These are phyloP conservation scores for Pseudomonodictys pantanalensis DNA, from an alignment of 495 filamentous ascomycete species.

Conservation along the genomic window DNA sequence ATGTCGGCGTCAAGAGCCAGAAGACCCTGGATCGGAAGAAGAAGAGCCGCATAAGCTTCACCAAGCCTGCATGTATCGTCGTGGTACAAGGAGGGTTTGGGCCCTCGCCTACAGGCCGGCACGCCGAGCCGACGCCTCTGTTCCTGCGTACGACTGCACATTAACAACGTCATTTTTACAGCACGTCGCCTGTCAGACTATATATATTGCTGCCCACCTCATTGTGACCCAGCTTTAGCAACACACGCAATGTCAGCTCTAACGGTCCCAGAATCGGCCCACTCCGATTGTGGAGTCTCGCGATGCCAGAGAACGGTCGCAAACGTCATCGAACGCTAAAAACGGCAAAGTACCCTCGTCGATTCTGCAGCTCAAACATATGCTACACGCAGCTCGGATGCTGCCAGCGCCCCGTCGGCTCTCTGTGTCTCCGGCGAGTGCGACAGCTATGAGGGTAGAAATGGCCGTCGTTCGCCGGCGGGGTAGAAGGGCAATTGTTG, in stretches of 20 bases:
- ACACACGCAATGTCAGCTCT: too few relatives aligned
- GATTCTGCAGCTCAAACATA: slow-evolving; percentile 30
- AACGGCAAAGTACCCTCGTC: slow-evolving; percentile 27
- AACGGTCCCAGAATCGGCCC: too few relatives aligned
- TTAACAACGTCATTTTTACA: neutral
- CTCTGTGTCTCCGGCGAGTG: slow-evolving; percentile 2
- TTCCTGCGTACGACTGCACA: neutral
- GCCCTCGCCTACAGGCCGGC: neutral
- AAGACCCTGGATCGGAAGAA: too few relatives aligned
- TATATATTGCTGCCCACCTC: neutral
- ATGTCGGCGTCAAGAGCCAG: too few relatives aligned
- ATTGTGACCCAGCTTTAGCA: too few relatives aligned
- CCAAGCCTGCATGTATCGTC: too few relatives aligned
- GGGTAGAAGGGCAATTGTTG: too few relatives aligned
- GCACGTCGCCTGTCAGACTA: neutral
- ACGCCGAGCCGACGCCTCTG: neutral
- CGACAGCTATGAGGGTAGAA: neutral
- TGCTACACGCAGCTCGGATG: slow-evolving; percentile 15
- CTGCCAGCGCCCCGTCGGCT: slow-evolving; percentile 1
- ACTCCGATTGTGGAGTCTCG: too few relatives aligned
- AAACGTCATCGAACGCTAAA: slow-evolving; percentile 30
- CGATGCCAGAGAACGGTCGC: neutral
- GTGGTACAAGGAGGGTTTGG: neutral
- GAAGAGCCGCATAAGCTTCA: too few relatives aligned
- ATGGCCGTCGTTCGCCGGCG: neutral